Conservation (phyloP, 2,329 filamentous ascomycete species). For the Hymenoscyphus linearis region DNA sequence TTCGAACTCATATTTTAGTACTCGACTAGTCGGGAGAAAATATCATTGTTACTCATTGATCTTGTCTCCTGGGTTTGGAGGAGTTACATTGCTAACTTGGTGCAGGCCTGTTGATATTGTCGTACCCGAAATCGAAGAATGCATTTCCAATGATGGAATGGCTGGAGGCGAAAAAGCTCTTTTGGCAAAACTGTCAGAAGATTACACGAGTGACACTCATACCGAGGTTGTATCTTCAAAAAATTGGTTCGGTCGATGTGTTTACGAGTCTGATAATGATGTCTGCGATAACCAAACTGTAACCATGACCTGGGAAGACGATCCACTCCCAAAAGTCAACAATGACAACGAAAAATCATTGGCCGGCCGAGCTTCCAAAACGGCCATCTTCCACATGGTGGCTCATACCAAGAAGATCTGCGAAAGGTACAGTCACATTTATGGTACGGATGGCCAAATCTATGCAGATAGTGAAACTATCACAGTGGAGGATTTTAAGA, state of each 20-base stretch:
- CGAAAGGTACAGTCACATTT: slow-evolving; percentile 76
- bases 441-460: slow-evolving; percentile 82
- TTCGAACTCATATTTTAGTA: too few relatives aligned
- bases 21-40: too few relatives aligned
- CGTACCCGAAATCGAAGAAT: slow-evolving; percentile 86
- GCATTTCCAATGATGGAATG: slow-evolving; percentile 41
- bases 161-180: slow-evolving; percentile 45
- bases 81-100: neutral
- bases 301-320: slow-evolving; percentile 81
- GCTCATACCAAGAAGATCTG: slow-evolving; percentile 85
- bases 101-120: slow-evolving; percentile 70
- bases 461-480: slow-evolving; percentile 78
- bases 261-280: slow-evolving; percentile 88
- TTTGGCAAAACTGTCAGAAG: slow-evolving; percentile 37
- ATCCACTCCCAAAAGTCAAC: slow-evolving; percentile 37
- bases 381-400: slow-evolving; percentile 89
- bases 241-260: slow-evolving; percentile 90
- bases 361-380: slow-evolving; percentile 62
- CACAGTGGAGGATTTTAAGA: slow-evolving; percentile 66
- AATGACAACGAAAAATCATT: slow-evolving; percentile 20
- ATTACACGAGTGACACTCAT: slow-evolving; percentile 48
- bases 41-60: too few relatives aligned
- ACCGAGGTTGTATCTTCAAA: slow-evolving; percentile 43
- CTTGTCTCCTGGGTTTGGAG: too few relatives aligned
- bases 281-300: slow-evolving; percentile 92